phyloP scores from a whole-genome alignment of 345 rosid genomes.

The Brassica carinata region DNA sequence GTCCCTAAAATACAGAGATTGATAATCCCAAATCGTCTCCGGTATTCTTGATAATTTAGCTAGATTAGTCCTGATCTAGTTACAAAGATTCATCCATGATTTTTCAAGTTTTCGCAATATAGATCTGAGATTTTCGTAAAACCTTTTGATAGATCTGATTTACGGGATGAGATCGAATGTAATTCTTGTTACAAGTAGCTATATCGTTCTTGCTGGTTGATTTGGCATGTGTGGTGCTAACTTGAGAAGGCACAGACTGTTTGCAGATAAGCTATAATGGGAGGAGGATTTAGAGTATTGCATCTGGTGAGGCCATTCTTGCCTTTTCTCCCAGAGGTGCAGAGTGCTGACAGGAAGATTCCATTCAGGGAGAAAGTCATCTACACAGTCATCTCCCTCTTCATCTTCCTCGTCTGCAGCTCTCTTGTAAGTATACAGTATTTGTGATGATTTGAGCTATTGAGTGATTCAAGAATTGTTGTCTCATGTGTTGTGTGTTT shows the following conservation, averaged over 20 bases:
- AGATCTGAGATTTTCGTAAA: conserved; percentile 11
- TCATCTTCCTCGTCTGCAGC: conserved; percentile 78
- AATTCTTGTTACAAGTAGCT: background rate
- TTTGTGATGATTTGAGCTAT: background rate
- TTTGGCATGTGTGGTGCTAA: background rate
- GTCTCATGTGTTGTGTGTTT: background rate
- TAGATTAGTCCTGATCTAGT: conserved; percentile 11
- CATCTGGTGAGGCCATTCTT: conserved; percentile 75
- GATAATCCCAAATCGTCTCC: background rate
- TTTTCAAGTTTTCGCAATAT: background rate
- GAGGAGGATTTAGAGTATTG: conserved; percentile 78
- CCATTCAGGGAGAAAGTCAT: conserved; percentile 81
- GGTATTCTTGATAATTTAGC: background rate
- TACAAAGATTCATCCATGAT: background rate
- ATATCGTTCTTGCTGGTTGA: background rate
- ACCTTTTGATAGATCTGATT: conserved; percentile 3
- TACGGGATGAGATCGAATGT: background rate
- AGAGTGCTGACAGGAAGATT: conserved; percentile 70
- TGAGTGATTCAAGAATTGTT: background rate
- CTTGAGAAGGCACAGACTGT: too few relatives aligned
- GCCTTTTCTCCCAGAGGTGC: conserved; percentile 72
- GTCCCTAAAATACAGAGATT: background rate
- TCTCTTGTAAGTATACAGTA: conserved; percentile 55
- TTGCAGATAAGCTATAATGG: conserved; percentile 38
- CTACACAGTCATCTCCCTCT: conserved; percentile 73